phyloP scores from a whole-genome alignment of 768 basidiomycete species.

The Dentipellis fragilis region DNA sequence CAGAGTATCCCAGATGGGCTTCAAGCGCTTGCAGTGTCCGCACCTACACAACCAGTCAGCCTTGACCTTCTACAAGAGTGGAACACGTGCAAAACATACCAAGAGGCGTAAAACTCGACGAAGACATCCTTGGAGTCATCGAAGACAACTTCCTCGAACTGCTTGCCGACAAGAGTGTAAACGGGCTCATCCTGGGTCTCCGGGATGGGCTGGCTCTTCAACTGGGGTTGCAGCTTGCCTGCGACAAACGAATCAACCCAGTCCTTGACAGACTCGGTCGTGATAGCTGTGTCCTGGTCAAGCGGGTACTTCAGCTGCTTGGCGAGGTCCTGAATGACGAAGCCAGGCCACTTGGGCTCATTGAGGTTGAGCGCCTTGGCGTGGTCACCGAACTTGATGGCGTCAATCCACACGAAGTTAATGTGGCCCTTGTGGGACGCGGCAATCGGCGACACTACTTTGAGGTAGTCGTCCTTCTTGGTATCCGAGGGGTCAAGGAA shows the following conservation, averaged over 20 bases:
- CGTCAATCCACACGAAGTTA: slow-evolving; percentile 99
- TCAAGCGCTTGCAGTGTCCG: slow-evolving; percentile 94
- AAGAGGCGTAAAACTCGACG: slow-evolving; percentile 93
- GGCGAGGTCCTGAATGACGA: slow-evolving; percentile 82
- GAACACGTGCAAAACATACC: slow-evolving; percentile 42
- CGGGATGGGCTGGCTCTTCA: slow-evolving; percentile 89
- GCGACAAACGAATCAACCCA: slow-evolving; percentile 58
- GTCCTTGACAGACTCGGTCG: slow-evolving; percentile 41
- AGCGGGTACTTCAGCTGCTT: slow-evolving; percentile 86
- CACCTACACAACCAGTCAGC: slow-evolving; percentile 38
- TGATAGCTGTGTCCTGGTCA: slow-evolving; percentile 56
- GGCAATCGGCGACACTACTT: slow-evolving; percentile 66
- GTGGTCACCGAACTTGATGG: slow-evolving; percentile 89
- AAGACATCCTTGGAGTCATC: slow-evolving; percentile 92
- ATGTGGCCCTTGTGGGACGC: slow-evolving; percentile 73
- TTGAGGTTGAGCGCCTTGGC: slow-evolving; percentile 86
- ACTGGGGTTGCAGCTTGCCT: slow-evolving; percentile 67
- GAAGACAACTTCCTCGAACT: slow-evolving; percentile 78
- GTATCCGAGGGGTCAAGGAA: slow-evolving; percentile 78
- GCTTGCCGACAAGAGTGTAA: slow-evolving; percentile 74
- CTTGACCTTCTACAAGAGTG: slow-evolving; percentile 3
- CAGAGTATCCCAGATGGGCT: slow-evolving; percentile 87
- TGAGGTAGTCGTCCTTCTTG: slow-evolving; percentile 54
- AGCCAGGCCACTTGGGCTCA: slow-evolving; percentile 84
- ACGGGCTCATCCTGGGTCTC: slow-evolving; percentile 76